Conservation (phyloP, 305 asterid species). For the Withania somnifera region DNA sequence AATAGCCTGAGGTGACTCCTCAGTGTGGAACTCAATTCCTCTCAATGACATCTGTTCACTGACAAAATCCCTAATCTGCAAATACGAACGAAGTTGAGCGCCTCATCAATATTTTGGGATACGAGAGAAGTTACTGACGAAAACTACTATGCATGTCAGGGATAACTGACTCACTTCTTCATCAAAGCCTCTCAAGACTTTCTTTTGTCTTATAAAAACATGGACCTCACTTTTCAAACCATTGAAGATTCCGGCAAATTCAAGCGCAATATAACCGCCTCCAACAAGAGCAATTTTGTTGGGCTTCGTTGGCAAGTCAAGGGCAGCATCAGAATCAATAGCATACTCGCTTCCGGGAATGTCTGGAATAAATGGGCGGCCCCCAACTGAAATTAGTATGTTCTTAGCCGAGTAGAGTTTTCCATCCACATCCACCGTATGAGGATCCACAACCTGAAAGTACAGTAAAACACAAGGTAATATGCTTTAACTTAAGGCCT, state of each 20-base stretch:
- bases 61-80: slow-evolving; percentile 84
- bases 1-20: slow-evolving; percentile 77
- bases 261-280: slow-evolving; percentile 97
- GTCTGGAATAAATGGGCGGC: slow-evolving; percentile 90
- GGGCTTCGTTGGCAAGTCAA: slow-evolving; percentile 83
- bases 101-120: background rate
- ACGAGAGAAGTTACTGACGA: slow-evolving; percentile 1
- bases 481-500: background rate
- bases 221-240: slow-evolving; percentile 82
- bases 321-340: slow-evolving; percentile 95
- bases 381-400: slow-evolving; percentile 86
- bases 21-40: slow-evolving; percentile 78
- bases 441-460: slow-evolving; percentile 74
- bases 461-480: background rate
- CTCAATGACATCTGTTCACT: slow-evolving; percentile 83
- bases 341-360: slow-evolving; percentile 87
- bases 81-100: slow-evolving; percentile 1
- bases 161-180: slow-evolving; percentile 53
- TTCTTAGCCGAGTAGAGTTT: slow-evolving; percentile 75
- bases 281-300: slow-evolving; percentile 86
- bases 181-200: slow-evolving; percentile 89
- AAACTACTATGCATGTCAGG: background rate
- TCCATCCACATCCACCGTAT: slow-evolving; percentile 84
- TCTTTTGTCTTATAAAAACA: slow-evolving; percentile 82
- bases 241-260: slow-evolving; percentile 97